Base-by-base conservation (phyloP, 495 filamentous ascomycete genomes). In the Aspergillus biplanus region DNA sequence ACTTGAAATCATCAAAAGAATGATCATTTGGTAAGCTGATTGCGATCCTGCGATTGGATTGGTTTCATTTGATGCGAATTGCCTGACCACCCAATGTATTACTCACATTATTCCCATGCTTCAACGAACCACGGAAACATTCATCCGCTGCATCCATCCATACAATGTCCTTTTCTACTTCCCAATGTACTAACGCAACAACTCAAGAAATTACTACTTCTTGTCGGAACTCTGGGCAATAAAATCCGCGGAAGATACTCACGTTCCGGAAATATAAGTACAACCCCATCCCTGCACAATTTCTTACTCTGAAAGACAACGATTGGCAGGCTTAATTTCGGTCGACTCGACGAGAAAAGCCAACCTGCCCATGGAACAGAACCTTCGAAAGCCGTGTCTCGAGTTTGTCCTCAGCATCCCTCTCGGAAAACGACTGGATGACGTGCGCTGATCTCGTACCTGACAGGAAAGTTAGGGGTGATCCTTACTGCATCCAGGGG, bases 371-470 rank as follows among this genome's bases (percentile, higher is more conserved):
- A 39, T 8, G 13, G 37, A 39, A 7, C 37, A 7, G 37, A 39
- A 39, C 37, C 37, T 39, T 13, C 21, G 21, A 27, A 27, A 27
- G 21, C 37, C 37, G 37, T 39, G 37, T 13, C 37, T 13, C 3
- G 13, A 39, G 21, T 27, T 27, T 27, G 21, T 27, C 21, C 21
- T 27, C 21, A 27, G 21, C 21, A 27, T 27, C 2, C 21, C 21
- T 27, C 21, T 27, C 2, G 21, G 21, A 27, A 27, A 27, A 27
- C 21, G 21, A 27, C 21, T 27, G 21, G 37, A 39, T 44, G 57
- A 60, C 58, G 57, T 44, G 47, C 34, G 62, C 33, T 15, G 39
- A 54, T 52, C 62, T 53, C 55, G 62, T 64, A 59, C 62, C 62
- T 64, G 56, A 35, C 55, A 59, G 55, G 54, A 44, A 57, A 57